These are phyloP conservation scores for Trichoderma orchidacearum DNA, from an alignment of 495 filamentous ascomycete species.

Conservation along the genomic window DNA sequence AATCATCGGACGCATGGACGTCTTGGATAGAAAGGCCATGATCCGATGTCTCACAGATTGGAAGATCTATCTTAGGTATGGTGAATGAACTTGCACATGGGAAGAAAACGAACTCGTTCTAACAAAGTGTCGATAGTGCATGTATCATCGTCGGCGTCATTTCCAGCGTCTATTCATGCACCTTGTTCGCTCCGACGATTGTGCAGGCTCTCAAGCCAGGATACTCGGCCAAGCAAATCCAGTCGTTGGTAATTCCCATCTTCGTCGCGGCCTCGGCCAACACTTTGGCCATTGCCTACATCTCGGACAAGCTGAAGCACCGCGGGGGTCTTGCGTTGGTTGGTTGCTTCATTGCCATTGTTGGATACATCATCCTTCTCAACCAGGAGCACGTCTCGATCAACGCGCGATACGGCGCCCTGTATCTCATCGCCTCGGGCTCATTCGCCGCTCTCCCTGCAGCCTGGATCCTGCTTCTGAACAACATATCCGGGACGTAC, in stretches of 20 bases:
- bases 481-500: conserved; percentile 5
- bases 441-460: conserved; percentile 5
- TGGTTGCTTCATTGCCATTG: conserved; percentile 14
- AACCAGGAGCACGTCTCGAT: conserved; percentile 10
- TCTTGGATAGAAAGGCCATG: neutral
- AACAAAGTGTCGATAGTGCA: neutral
- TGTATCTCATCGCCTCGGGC: conserved; percentile 9
- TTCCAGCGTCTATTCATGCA: conserved; percentile 6
- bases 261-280: conserved; percentile 13
- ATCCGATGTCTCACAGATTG: neutral
- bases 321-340: conserved; percentile 19
- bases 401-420: conserved; percentile 1
- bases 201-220: conserved; percentile 7
- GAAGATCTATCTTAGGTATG: neutral
- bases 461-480: conserved; percentile 8
- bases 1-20: neutral
- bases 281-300: conserved; percentile 7
- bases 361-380: conserved; percentile 20
- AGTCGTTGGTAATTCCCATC: conserved; percentile 21
- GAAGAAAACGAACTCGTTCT: neutral
- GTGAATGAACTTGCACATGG: neutral
- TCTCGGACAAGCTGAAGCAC: conserved; percentile 17
- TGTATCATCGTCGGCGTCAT: neutral
- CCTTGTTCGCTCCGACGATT: conserved; percentile 10
- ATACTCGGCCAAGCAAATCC: conserved; percentile 6